Base-by-base conservation (phyloP, 257 asterid genomes). In the Solanum stenotomum region DNA sequence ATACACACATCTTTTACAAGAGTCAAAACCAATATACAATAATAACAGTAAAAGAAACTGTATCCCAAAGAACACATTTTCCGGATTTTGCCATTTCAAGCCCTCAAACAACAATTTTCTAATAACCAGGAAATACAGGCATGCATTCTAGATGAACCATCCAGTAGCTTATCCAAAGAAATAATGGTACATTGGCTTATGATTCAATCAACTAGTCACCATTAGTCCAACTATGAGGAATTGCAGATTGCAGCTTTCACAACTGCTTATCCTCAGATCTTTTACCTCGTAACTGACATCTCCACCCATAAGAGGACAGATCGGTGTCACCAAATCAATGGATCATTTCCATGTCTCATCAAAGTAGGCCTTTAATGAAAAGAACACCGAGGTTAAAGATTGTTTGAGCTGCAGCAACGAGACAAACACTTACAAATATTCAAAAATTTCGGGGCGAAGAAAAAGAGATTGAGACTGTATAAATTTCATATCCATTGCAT, bases 111-210 rank as follows among this genome's bases (percentile, higher is more conserved):
- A 35, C 49, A 20, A 20, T 34, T 74, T 72, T 72, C 44, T 72
- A 72, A 72, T 33, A 71, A 35, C 25, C 78, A 33, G 78, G 78
- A 72, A 72, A 72, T 33, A 37, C 42, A 33, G 14, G 79, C 44
- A 71, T 71, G 78, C 44, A 18, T 16, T 72, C 44, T 18, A 74
- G 81, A 74, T 74, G 46, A 74, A 74, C 46, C 81, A 74, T 74
- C 0, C 81, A 18, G 46, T 14, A 74, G 81, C 46, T 71, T 34
- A 74, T 33, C 44, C 81, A 74, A 72, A 34, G 16, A 34, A 34
- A 34, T 34, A 34, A 9, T 20, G 27, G 38, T 20, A 74, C 81
- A 2, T 74, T 4, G 0, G 15, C 16, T 4, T 74, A 34, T 34
- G 8, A 20, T 71, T 31, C 78, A 71, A 71, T 71, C n/a, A 71